Base-by-base conservation (phyloP, 1,139 yeast species). In the Pichia sp. region DNA sequence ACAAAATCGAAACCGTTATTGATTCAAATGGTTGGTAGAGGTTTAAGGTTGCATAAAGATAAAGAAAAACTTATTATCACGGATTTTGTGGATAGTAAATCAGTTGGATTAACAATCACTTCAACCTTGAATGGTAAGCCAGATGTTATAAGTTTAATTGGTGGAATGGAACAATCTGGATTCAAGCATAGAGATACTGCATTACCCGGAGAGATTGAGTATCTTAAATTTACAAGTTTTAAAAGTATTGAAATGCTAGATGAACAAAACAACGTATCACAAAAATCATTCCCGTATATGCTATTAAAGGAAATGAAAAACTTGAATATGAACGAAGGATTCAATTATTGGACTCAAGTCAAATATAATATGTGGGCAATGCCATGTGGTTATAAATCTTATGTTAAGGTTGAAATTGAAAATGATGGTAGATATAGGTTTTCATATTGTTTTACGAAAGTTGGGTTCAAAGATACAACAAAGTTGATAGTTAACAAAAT, bases 11-110 rank as follows among this genome's bases (percentile, higher is more conserved):
- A 82, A 36, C 80, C 87, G 0, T 69, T 90, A 47, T 68, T 89
- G 46, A 77, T 83, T 19, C 99, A 91, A 65, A 91, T 91, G 96
- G 77, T 91, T 29, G 99, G 99, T 0, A 74, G 98, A 55, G 98
- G 98, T 0, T 70, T 93, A 49, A 70, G 98, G 44, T 62, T 80
- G 31, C 80, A 81, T 61, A 70, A 74, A 5, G 80, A 76, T 0
- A 91, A 91, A 63, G 68, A 73, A 1, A 72, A 74, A 55, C 89
- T 97, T 62, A 87, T 84, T 61, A 76, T 91, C 4, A 76, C 89
- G 0, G 96, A 91, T 64, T 81, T 91, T 67, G 89, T 83, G 10
- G 87, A 83, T 11, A 75, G 83, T 0, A 73, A 77, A 31, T 74
- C 57, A 7, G 72, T 76, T 0, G 90, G 90, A 1, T 73, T 87